A percentile compares a stretch with the other conserved stretches of the same genome.
Evolutionary conservation across 75 land plant genomes (phyloP).

Genomic region (Selaginella moellendorffii): DNA sequence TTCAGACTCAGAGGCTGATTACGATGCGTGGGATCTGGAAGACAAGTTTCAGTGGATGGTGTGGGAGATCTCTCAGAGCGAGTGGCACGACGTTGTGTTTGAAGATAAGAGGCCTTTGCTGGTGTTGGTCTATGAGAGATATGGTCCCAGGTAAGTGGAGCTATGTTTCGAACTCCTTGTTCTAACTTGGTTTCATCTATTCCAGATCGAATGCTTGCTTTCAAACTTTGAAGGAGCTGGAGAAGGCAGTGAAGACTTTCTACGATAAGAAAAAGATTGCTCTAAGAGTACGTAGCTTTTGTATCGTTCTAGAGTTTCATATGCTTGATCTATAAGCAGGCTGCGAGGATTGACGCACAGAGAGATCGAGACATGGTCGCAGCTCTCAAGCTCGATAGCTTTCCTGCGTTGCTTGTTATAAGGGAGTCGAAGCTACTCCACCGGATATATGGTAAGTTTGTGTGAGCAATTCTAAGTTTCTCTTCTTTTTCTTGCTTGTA

Average conservation of each 20-base stretch:
- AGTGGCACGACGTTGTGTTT: not conserved
- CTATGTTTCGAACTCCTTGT: not conserved
- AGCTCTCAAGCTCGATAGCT: not conserved
- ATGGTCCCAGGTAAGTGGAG: not conserved
- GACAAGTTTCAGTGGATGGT: not conserved
- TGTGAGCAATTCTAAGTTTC: too few relatives aligned
- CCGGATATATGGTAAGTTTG: not conserved
- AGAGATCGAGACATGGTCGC: not conserved
- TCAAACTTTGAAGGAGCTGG: not conserved
- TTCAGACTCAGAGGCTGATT: not conserved
- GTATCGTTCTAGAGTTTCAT: slow-evolving; percentile 2
- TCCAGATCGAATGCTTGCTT: not conserved
- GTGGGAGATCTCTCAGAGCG: not conserved
- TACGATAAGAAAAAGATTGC: slow-evolving; percentile 1
- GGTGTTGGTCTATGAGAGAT: not conserved
- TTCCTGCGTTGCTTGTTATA: not conserved
- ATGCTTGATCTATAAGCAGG: slow-evolving; percentile 10
- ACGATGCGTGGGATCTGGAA: not conserved
- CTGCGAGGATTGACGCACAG: slow-evolving; percentile 11
- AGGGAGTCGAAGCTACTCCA: not conserved
- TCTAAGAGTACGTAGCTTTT: not conserved
- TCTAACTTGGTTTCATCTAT: not conserved
- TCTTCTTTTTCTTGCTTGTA: not conserved
- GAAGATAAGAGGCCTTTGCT: not conserved
- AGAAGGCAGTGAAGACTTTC: not conserved